Conservation (phyloP, 305 asterid species). For the Solanum chacoense region DNA sequence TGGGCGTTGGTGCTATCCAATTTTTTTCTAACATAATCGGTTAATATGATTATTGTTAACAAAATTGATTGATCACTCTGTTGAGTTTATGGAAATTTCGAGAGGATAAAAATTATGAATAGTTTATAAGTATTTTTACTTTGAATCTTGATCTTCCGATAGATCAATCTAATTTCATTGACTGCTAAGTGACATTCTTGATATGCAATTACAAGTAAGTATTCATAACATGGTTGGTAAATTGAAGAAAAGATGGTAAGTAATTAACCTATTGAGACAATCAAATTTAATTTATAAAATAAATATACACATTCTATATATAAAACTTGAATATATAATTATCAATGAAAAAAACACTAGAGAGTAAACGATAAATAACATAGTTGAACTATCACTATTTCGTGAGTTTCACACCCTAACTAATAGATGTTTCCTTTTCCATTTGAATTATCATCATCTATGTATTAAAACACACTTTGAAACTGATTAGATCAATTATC, state of each 20-base stretch:
- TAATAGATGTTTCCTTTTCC: not conserved
- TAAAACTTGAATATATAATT: not conserved
- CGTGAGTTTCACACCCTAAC: not conserved
- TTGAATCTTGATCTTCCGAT: not conserved
- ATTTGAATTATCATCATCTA: not conserved
- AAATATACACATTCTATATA: not conserved
- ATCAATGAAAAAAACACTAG: not conserved
- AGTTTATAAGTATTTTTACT: not conserved
- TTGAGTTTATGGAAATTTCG: not conserved
- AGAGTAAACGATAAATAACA: not conserved
- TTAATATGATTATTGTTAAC: not conserved
- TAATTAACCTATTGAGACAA: not conserved
- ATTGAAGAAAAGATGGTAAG: not conserved
- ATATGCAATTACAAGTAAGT: not conserved
- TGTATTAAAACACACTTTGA: not conserved
- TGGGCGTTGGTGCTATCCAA: not conserved
- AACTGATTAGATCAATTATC: not conserved
- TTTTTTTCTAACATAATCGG: not conserved
- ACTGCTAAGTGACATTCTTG: not conserved
- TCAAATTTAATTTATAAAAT: not conserved
- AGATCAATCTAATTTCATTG: not conserved
- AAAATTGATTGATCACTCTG: not conserved
- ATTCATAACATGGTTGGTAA: not conserved
- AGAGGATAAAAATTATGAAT: not conserved
- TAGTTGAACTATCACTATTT: not conserved